Evolutionary conservation across 2,329 filamentous ascomycete species (phyloP), one percentile per base, ranked within the genome.

Genomic region (Incumbomyces delicatus): DNA sequence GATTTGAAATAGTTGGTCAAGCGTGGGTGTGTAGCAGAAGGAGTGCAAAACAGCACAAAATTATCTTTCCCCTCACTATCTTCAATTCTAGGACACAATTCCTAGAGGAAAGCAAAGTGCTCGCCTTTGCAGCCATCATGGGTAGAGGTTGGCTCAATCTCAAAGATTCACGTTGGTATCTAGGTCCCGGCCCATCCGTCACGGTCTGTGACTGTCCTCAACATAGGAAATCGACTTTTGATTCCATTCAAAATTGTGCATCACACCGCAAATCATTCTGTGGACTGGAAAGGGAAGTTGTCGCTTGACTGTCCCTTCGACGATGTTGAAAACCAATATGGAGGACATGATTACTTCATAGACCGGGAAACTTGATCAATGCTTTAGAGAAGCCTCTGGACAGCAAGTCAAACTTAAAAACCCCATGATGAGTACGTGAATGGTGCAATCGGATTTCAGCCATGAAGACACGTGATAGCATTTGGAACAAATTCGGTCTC

Each of bases 311-410:
- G 51, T n/a, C 47, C 51, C 6, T 55, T 55, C 34, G 17, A 49
- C 5, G 44, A 50, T 38, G 53, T 60, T 3, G 39, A 58, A 41
- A 37, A 47, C 7, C 37, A 46, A 17, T 61, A 61, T 47, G 60
- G 60, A 2, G 57, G 57, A 5, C 57, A 59, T 5, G 61, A 61
- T 49, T 61, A 59, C 45, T 58, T 61, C 46, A 51, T 63, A 36
- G 60, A 63, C 49, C 58, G 61, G 11, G 59, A 12, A 59, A 63
- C 48, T 49, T 61, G 12, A 50, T 60, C 29, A 46, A 53, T 20
- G 41, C 47, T 10, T 47, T 61, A 1, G 50, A 58, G 10, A 45
- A 57, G 1, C 47, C 52, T 1, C 41, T 48, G 2, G 46, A 48
- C 4, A 38, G 49, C 27, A 43, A 51, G 6, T 16, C 37, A 10